Evolutionary conservation across 2,329 filamentous ascomycete genomes (phyloP).

Genomic region (Penicillium crustosum): DNA sequence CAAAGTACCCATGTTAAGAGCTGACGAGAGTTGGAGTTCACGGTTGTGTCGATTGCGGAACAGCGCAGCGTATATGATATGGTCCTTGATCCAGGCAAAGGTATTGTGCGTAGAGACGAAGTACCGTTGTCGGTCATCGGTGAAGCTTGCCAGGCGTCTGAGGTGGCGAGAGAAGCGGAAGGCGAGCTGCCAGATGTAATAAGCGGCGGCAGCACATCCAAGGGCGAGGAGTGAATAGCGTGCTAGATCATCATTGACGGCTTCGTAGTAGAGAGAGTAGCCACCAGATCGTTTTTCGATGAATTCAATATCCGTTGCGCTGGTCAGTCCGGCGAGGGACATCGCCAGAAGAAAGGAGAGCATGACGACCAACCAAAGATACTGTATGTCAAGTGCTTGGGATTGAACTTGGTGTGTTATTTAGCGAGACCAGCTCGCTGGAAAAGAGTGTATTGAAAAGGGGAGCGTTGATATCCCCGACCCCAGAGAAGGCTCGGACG

Average conservation of each 20-base stretch:
- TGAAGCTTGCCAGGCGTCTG: conserved; percentile 71
- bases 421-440: conserved; percentile 35
- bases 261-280: conserved; percentile 27
- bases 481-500: conserved; percentile 2
- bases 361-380: conserved; percentile 20
- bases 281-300: conserved; percentile 26
- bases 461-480: conserved; percentile 2
- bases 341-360: conserved; percentile 22
- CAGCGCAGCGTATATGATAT: conserved; percentile 56
- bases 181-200: conserved; percentile 67
- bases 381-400: background rate
- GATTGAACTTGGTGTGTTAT: background rate
- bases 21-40: conserved; percentile 46
- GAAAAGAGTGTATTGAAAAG: conserved; percentile 5
- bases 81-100: conserved; percentile 68
- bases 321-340: conserved; percentile 32
- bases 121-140: conserved; percentile 76
- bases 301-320: conserved; percentile 28
- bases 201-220: conserved; percentile 60
- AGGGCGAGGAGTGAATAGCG: conserved; percentile 64
- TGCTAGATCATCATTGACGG: conserved; percentile 56
- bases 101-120: conserved; percentile 59
- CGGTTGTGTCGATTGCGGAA: conserved; percentile 47
- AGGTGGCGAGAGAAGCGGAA: conserved; percentile 65
- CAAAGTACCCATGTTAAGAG: conserved; percentile 48